Conservation (phyloP, 345 rosid species). For the Nephelium lappaceum region DNA sequence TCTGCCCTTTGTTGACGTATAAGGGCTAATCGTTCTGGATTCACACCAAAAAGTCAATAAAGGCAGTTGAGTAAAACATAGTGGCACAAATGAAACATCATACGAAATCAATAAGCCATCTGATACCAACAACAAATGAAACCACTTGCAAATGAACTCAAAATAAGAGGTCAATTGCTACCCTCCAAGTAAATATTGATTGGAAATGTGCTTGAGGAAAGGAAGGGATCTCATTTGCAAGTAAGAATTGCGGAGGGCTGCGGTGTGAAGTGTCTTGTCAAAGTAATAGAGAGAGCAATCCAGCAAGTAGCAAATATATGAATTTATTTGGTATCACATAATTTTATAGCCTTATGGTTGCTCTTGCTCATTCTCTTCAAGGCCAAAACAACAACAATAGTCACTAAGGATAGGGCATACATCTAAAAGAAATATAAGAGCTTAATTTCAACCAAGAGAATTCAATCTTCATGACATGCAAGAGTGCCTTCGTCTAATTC, state of each 20-base stretch:
- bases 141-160: background rate
- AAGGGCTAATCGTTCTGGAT: slow-evolving; percentile 60
- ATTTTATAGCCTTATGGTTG: background rate
- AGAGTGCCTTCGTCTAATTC: background rate
- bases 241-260: background rate
- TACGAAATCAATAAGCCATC: background rate
- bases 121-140: background rate
- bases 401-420: background rate
- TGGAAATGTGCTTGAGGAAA: background rate
- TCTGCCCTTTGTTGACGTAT: slow-evolving; percentile 72
- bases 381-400: background rate
- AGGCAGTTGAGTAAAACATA: background rate
- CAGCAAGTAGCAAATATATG: background rate
- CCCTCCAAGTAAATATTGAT: background rate
- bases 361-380: background rate
- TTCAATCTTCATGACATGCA: background rate
- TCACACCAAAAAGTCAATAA: background rate
- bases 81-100: background rate
- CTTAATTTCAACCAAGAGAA: background rate
- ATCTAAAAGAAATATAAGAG: background rate
- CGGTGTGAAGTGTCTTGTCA: background rate
- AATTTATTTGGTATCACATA: background rate
- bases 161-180: background rate
- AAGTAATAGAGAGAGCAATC: background rate
- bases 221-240: background rate